Base-by-base conservation (phyloP, 2,329 filamentous ascomycete genomes). In the Aspergillus sp. region DNA sequence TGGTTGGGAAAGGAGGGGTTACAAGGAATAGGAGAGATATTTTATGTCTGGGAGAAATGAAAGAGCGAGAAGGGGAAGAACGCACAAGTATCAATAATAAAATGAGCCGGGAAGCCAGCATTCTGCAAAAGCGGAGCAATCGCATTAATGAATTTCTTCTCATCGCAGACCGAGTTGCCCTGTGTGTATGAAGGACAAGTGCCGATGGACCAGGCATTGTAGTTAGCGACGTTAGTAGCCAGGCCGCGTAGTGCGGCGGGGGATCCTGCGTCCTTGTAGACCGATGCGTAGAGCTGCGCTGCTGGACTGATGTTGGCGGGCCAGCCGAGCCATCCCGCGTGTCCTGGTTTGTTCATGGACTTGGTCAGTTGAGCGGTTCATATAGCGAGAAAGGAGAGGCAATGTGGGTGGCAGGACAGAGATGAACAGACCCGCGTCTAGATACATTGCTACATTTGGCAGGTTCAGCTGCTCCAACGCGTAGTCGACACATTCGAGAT, bases 281-380 rank as follows among this genome's bases (percentile, higher is more conserved):
- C 70, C 20, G 75, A 49, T 2, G 74, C 80, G 67, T 78, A 84
- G n/a, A 84, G 72, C 42, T 77, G 65, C 10, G 82, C 82, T 2
- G 82, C 80, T 4, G 82, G 82, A 6, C 65, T 64, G 49, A 85
- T 80, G 74, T 88, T 88, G 60, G 83, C 85, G n/a, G 81, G 71
- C 85, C 85, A 88, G 67, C 85, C 85, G 49, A 88, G 79, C 86
- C 86, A 88, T 60, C 86, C 85, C 26, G 82, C 85, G 71, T 88
- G 85, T 45, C 72, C 71, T 74, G 36, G 22, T 14, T 20, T 42
- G 14, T 5, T 9, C 4, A 24, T 56, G 32, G 51, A 39, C 6
- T 55, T 32, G 51, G 20, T 14, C 3, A 4, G 20, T 16, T 36
- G 32, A 14, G 5, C 1, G 26, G 6, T 12, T 20, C 20, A 20